Percentiles rank a stretch among this genome's conserved stretches.
phyloP scores from a whole-genome alignment of 106 monocot genomes.

The Iris macrosiphon region DNA sequence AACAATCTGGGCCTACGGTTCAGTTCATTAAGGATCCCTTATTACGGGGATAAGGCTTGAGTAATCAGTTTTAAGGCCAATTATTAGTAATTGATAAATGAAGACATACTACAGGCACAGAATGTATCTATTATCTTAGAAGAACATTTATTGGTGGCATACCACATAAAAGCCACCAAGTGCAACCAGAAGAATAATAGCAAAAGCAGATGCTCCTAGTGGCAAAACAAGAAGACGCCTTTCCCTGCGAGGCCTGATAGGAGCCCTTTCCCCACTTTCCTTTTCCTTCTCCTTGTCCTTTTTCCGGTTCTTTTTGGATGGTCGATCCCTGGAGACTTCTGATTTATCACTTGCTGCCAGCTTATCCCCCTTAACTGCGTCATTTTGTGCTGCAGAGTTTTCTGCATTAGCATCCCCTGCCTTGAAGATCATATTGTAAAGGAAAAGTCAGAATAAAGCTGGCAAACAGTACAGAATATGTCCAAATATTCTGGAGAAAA shows the following conservation, averaged over 20 bases:
- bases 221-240: conserved; percentile 74
- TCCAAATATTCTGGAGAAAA: no score
- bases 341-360: conserved; percentile 26
- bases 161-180: conserved; percentile 94
- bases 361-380: conserved; percentile 30
- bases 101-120: no score
- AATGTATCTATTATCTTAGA: no score
- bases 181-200: conserved; percentile 59
- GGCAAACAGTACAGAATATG: conserved; percentile 8
- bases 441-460: conserved; percentile 6
- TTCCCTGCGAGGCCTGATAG: conserved; percentile 31
- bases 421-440: conserved; percentile 44
- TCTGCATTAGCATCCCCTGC: conserved; percentile 49
- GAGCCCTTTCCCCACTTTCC: conserved; percentile 32
- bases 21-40: no score
- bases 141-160: no score
- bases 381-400: conserved; percentile 32
- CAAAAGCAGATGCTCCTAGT: conserved; percentile 63
- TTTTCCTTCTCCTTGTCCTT: conserved; percentile 59
- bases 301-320: conserved; percentile 69
- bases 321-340: conserved; percentile 53
- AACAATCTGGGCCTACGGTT: no score
- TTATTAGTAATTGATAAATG: no score
- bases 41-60: no score
- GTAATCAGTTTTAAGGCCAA: no score